Conservation (phyloP, 352 stramenopile genomes). For the Pythium aphanidermatum region DNA sequence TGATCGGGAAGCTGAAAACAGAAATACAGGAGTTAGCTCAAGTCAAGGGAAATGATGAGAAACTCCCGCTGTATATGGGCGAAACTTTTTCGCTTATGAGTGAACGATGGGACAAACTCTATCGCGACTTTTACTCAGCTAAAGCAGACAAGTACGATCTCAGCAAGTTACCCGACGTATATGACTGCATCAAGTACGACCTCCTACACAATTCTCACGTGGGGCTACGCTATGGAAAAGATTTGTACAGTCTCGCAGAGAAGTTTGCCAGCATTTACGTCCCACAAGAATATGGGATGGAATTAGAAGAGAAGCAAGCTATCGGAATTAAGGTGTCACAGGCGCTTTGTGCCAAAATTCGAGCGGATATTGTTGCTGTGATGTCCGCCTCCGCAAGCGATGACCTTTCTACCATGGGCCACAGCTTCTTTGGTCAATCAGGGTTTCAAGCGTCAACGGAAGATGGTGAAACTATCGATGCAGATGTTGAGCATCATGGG, state of each 20-base stretch:
- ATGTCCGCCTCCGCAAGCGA: constrained; percentile 52
- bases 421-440: constrained; percentile 28
- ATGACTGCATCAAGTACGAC: constrained; percentile 98
- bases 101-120: constrained; percentile 93
- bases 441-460: constrained; percentile 22
- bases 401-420: constrained; percentile 24
- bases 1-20: constrained; percentile 69
- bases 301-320: constrained; percentile 90
- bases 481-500: constrained; percentile 81
- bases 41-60: constrained; percentile 80
- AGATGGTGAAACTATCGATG: constrained; percentile 31
- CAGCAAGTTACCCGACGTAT: constrained; percentile 96
- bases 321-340: constrained; percentile 96
- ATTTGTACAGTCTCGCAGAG: constrained; percentile 94
- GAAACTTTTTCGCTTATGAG: constrained; percentile 94
- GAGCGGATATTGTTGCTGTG: constrained; percentile 83
- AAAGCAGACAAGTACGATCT: constrained; percentile 91
- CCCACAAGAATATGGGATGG: constrained; percentile 95
- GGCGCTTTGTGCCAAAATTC: constrained; percentile 98
- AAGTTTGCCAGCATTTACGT: constrained; percentile 96
- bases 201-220: constrained; percentile 96
- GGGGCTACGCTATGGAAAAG: constrained; percentile 77
- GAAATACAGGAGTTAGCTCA: constrained; percentile 71
- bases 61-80: constrained; percentile 90
- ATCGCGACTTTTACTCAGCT: constrained; percentile 92